phyloP scores from a whole-genome alignment of 495 filamentous ascomycete species.

The Daldinia grandis region DNA sequence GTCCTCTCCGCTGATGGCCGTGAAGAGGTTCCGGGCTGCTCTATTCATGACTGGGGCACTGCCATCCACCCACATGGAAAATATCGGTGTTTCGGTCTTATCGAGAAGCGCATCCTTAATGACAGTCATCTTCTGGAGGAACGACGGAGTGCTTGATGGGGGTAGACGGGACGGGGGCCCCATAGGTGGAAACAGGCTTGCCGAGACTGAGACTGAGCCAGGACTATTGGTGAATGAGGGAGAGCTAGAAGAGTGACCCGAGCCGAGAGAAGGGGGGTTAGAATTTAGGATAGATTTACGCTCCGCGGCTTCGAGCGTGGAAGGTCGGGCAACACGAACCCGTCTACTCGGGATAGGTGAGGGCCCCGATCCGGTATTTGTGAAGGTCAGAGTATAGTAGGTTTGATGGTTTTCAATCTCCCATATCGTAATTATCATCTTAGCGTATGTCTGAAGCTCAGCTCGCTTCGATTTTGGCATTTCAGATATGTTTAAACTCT shows the following conservation, averaged over 20 bases:
- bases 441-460: constrained; percentile 59
- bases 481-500: constrained; percentile 37
- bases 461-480: constrained; percentile 45
- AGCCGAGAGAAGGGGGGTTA: constrained; percentile 55
- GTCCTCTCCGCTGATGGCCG: constrained; percentile 51
- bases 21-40: constrained; percentile 64
- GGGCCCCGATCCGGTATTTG: constrained; percentile 51
- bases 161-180: constrained; percentile 63
- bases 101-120: constrained; percentile 78
- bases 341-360: constrained; percentile 33
- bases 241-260: constrained; percentile 50
- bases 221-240: constrained; percentile 53
- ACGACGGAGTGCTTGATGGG: constrained; percentile 61
- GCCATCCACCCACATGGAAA: constrained; percentile 77
- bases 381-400: constrained; percentile 74
- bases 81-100: constrained; percentile 69
- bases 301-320: constrained; percentile 49
- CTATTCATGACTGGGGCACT: constrained; percentile 71
- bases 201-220: constrained; percentile 50
- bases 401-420: constrained; percentile 62
- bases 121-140: constrained; percentile 68
- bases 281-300: constrained; percentile 46
- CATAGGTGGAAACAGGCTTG: constrained; percentile 63
- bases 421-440: constrained; percentile 75
- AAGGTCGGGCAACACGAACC: constrained; percentile 43